Conservation (phyloP, 2,329 filamentous ascomycete genomes). For the Juglanconis juglandina region DNA sequence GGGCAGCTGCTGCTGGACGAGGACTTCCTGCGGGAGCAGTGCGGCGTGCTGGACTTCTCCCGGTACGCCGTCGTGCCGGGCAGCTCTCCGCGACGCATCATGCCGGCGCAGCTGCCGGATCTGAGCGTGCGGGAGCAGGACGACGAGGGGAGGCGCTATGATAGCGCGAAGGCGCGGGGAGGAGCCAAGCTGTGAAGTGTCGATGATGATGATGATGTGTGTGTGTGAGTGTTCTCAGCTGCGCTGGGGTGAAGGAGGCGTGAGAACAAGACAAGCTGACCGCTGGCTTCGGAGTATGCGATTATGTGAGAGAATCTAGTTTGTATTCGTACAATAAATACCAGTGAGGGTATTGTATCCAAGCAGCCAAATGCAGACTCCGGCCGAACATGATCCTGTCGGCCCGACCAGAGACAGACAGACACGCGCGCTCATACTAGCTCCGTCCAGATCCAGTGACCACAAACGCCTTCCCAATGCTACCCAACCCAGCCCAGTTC, state of each 20-base stretch:
- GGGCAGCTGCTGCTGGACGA: slow-evolving; percentile 73
- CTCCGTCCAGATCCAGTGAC: not conserved
- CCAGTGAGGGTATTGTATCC: not conserved
- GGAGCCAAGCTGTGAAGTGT: slow-evolving; percentile 35
- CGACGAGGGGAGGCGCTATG: slow-evolving; percentile 70
- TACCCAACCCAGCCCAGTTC: not conserved
- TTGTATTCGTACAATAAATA: not conserved
- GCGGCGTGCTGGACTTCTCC: slow-evolving; percentile 66
- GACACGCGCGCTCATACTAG: not conserved
- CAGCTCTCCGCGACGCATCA: slow-evolving; percentile 66
- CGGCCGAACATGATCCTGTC: not conserved
- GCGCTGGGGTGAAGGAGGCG: too few relatives aligned
- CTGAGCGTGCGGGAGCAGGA: slow-evolving; percentile 73
- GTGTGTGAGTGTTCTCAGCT: too few relatives aligned
- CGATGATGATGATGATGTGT: not conserved
- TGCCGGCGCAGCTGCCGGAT: slow-evolving; percentile 68
- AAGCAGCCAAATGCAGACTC: not conserved
- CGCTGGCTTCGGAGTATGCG: not conserved
- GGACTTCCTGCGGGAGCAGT: slow-evolving; percentile 68
- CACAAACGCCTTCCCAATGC: not conserved
- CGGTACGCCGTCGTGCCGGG: slow-evolving; percentile 69
- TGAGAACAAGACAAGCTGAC: not conserved
- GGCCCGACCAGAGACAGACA: not conserved
- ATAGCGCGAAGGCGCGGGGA: slow-evolving; percentile 51
- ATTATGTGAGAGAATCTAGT: not conserved